Base-by-base conservation (phyloP, 2,329 filamentous ascomycete genomes). In the Aureobasidium musti region DNA sequence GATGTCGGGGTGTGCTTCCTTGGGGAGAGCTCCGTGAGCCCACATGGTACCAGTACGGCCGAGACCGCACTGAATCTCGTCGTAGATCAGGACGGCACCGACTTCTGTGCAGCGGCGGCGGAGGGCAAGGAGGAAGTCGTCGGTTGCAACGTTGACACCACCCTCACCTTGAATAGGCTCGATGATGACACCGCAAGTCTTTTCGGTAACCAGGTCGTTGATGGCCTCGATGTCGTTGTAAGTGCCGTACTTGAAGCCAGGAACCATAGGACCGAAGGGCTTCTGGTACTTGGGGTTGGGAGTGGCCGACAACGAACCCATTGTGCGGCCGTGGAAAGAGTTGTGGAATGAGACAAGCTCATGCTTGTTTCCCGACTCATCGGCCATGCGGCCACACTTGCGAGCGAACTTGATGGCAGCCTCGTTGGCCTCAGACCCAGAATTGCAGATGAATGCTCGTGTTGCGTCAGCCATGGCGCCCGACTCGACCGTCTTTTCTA, bases 121-220 rank as follows among this genome's bases (percentile, higher is more conserved):
- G n/a, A 99, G 85, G 0, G 92, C 90, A 28, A 87, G 77, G 28
- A 99, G 83, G 78, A 98, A 99, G 70, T 92, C 91, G 3, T 90
- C 87, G 0, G 85, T 89, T 3, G 91, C 95, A 13, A 91, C 87
- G 72, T 94, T 90, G 61, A 99, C 90, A 71, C 95, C 95, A 19
- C 95, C 95, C 80, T 99, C 95, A 67, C 95, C 95, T 80, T 99
- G 95, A 68, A 99, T 97, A 10, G 95, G 95, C 82, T 99, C 95
- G 53, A 99, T 86, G 67, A 99, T 93, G 23, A 99, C 95, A 75
- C 92, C 93, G 73, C 93, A 97, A 0, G 95, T 98, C 71, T 88
- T 87, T 23, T 92, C 87, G 0, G 89, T 97, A 35, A 99, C 88
- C 21, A 97, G 81, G 0, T 84, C 84, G 21, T 88, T 80, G 63